A percentile compares a stretch with the other conserved stretches of the same genome.
Evolutionary conservation across 805 yeast species (phyloP).

Genomic region (Sugiyamaella americana): DNA sequence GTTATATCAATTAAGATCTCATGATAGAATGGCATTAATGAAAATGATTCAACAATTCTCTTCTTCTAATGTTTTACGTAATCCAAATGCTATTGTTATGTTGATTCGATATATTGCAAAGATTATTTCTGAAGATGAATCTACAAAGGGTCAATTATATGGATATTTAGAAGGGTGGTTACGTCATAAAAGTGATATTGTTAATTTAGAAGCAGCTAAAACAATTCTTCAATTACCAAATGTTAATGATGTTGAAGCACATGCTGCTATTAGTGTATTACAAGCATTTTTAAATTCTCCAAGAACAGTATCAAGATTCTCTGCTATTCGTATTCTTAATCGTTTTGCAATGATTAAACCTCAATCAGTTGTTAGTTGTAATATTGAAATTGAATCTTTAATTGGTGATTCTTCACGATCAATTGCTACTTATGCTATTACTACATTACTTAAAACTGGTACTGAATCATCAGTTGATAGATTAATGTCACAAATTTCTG

Average conservation of each 20-base stretch:
- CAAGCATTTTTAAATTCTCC: slow-evolving; percentile 80
- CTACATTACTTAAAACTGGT: slow-evolving; percentile 92
- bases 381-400: slow-evolving; percentile 76
- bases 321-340: slow-evolving; percentile 87
- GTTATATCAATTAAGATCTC: slow-evolving; percentile 78
- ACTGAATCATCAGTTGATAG: slow-evolving; percentile 85
- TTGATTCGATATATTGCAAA: slow-evolving; percentile 76
- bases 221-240: slow-evolving; percentile 51
- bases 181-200: slow-evolving; percentile 79
- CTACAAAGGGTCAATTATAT: slow-evolving; percentile 49
- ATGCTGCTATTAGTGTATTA: slow-evolving; percentile 61
- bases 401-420: slow-evolving; percentile 87
- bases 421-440: slow-evolving; percentile 93
- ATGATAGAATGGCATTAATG: slow-evolving; percentile 89
- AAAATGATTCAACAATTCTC: slow-evolving; percentile 78
- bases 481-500: slow-evolving; percentile 77
- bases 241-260: slow-evolving; percentile 55
- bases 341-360: slow-evolving; percentile 78
- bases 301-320: slow-evolving; percentile 81
- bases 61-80: slow-evolving; percentile 52
- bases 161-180: slow-evolving; percentile 65
- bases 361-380: slow-evolving; percentile 63
- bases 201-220: slow-evolving; percentile 87
- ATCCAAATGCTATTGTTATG: slow-evolving; percentile 79
- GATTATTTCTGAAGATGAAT: slow-evolving; percentile 63